Percentiles rank a stretch among this genome's conserved stretches.
These are phyloP conservation scores for Morella rubra DNA, from an alignment of 306 rosid species.

Conservation along the genomic window DNA sequence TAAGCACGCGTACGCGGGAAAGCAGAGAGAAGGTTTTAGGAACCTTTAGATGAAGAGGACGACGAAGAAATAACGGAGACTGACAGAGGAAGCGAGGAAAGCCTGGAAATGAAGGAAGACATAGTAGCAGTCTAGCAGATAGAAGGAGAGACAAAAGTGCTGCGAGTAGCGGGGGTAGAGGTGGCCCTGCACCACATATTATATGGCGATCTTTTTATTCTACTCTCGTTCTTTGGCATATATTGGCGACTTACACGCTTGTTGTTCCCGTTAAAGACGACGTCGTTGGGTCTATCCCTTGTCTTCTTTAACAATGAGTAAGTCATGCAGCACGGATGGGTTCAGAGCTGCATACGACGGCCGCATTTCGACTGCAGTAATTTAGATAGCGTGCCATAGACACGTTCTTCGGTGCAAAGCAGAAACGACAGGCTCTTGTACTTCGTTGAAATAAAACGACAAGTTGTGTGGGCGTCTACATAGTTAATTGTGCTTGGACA, in stretches of 20 bases:
- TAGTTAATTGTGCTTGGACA: not conserved
- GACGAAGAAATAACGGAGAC: slow-evolving; percentile 46
- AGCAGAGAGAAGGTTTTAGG: not conserved
- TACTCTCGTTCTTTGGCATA: too few species aligned
- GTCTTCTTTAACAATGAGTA: too few species aligned
- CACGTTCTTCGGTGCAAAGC: too few species aligned
- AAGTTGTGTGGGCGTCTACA: too few species aligned
- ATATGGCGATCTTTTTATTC: not conserved
- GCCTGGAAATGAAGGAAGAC: slow-evolving; percentile 51
- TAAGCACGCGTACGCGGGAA: slow-evolving; percentile 4
- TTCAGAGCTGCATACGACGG: too few species aligned
- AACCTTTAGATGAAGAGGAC: slow-evolving; percentile 61
- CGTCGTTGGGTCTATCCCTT: not conserved
- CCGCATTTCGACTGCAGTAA: too few species aligned
- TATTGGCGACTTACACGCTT: too few species aligned
- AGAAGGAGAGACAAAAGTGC: too few species aligned
- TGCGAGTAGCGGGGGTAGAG: not conserved
- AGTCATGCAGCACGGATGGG: too few species aligned
- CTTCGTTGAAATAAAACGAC: too few species aligned
- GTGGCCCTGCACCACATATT: not conserved
- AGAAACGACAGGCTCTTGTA: too few species aligned
- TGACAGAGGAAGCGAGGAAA: slow-evolving; percentile 46
- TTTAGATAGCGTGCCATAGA: too few species aligned
- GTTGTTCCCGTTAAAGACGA: not conserved
- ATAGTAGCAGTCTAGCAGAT: slow-evolving; percentile 28